Base-by-base conservation (phyloP, 1,284 basidiomycete species). In the Microstroma glucosiphilum region DNA sequence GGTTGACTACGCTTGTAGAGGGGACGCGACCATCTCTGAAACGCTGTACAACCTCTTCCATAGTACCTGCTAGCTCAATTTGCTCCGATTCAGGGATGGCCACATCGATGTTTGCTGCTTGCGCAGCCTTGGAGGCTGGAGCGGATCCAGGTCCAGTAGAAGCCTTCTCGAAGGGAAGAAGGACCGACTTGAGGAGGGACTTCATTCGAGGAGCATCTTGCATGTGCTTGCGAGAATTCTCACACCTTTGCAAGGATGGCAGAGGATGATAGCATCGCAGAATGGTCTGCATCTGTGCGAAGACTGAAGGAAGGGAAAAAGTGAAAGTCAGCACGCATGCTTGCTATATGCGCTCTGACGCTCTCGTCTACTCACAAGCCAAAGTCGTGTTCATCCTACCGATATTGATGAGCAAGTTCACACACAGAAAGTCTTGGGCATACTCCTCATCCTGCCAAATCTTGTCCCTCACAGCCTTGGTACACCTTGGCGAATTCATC, bases 351-450 rank as follows among this genome's bases (percentile, higher is more conserved):
- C 30, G 30, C 30, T 9, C 30, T 37, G 30, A 37, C 30, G 4
- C 9, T 9, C 30, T 37, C 30, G 30, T 37, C 3, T 37, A 37
- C 30, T 37, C 30, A 37, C 30, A 93, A 62, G 91, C 91, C 84
- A 92, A 88, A 40, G 92, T 93, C 25, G 91, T 93, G 77, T 93
- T 94, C 79, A 94, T 90, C 62, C 91, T 83, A n/a, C 91, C 91
- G 57, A 92, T 88, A 73, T 94, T 94, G 57, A 91, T 89, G 54
- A 94, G 83, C 30, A 94, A 82, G 49, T 89, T 88, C 53, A 92
- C 75, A 46, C 80, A 92, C 58, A 86, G 88, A 68, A 91, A 86
- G 79, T 91, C 90, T 61, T 87, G 82, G 2, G 86, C 88, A 78
- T 91, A 93, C 17, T 85, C 85, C 40, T 88, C 88, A 1, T 85